Evolutionary conservation across 208 protist species (phyloP).

Genomic region (Leishmania tropica): DNA sequence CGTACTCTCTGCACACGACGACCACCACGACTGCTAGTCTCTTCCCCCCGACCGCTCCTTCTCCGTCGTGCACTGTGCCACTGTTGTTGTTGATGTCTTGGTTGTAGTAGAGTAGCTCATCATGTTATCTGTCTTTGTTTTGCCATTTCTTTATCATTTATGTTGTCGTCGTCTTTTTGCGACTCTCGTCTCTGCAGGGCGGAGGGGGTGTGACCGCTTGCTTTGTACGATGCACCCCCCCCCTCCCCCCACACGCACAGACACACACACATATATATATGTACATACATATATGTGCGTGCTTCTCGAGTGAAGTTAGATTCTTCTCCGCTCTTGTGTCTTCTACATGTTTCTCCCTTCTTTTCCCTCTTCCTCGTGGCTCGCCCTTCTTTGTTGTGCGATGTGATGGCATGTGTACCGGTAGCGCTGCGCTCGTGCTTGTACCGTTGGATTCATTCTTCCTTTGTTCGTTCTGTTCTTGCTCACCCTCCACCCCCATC

Average conservation of each 20-base stretch:
- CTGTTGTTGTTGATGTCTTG: not conserved
- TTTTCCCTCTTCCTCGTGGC: constrained; percentile 4
- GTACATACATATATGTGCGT: not conserved
- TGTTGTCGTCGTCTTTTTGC: not conserved
- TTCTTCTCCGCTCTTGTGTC: not conserved
- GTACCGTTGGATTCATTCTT: not conserved
- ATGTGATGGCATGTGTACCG: not conserved
- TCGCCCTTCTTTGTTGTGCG: not conserved
- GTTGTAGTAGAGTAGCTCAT: not conserved
- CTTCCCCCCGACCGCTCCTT: not conserved
- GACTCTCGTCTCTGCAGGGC: no score
- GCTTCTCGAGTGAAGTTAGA: not conserved
- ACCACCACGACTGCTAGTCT: no score
- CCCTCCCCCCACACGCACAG: no score
- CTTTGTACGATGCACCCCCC: not conserved
- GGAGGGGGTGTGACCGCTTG: not conserved
- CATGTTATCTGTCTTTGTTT: not conserved
- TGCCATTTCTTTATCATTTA: not conserved
- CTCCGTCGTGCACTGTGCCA: not conserved
- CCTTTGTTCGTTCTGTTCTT: not conserved
- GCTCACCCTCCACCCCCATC: not conserved
- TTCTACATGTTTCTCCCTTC: not conserved
- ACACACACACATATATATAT: not conserved
- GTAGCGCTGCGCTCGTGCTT: not conserved
- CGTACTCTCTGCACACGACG: not conserved